Base-by-base conservation (phyloP, 176 grass and related monocot species). In the Carex cristatella region DNA sequence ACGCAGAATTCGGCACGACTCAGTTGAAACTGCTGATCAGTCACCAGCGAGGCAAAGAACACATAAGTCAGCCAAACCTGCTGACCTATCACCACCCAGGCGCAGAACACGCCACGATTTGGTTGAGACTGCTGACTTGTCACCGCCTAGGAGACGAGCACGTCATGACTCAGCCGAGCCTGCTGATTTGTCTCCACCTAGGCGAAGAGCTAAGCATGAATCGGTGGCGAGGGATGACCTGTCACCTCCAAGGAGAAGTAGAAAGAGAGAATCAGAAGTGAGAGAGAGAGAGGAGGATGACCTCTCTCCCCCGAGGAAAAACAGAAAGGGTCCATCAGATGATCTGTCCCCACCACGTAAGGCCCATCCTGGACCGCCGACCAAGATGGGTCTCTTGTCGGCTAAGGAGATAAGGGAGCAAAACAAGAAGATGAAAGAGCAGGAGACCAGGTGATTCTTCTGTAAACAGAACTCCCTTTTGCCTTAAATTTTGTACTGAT, bases 381-480 rank as follows among this genome's bases (percentile, higher is more conserved):
- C 56, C 76, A 92, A 57, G 88, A 84, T 89, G 53, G 92, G 94
- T 73, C 83, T 97, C 46, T 67, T 97, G 88, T 92, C 92, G 28
- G 82, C 81, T 33, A 33, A 90, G 81, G 94, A 97, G 23, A 83
- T 97, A 65, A 92, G 89, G 88, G 90, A 94, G 79, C 90, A 92
- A 79, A 97, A 89, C 56, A 78, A 88, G 59, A 88, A 84, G 71
- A 92, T 90, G 79, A 91, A 86, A 88, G 85, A 94, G 83, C 83
- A 92, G 56, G 87, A 94, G 30, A 35, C 74, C 2, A 79, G 74
- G 74, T 79, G 7, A 30, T 56, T 56, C 28, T 63, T 56, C 13
- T 77, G 35, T 42, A 3, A 71, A 44, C 15, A 5, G 33, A 40
- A 38, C 32, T 37, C 31, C 31, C 14, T 14, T 70, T 70, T 38